Evolutionary conservation across 352 stramenopile genomes (phyloP), one percentile per base, ranked within the genome.

Genomic region (Phytophthora tubulina): DNA sequence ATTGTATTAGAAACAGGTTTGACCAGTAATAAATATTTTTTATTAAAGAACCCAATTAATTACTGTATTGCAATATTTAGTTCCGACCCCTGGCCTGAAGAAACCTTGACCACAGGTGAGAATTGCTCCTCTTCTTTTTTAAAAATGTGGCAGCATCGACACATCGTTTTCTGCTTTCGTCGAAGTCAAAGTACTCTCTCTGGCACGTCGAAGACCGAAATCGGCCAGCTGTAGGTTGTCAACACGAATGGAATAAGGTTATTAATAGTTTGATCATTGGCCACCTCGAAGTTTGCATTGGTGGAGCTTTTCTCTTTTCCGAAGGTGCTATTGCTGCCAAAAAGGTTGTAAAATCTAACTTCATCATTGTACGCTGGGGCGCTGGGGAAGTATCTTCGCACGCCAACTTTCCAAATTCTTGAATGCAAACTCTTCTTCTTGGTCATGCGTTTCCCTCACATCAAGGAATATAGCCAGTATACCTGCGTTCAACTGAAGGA

Each of bases 111-210:
- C 44, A 49, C 17, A 41, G 63, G 36, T n/a, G 59, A 41, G 15
- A 73, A 70, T 6, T 67, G 54, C 15, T 63, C 59, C 6, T 72
- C 58, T 89, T 88, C 21, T 27, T 1, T 27, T 27, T 27, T 27
- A 27, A 1, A 27, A 59, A 92, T 89, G 4, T 77, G 63, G 3
- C 73, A 72, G 67, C 81, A 92, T 15, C 82, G 77, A 48, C 76
- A 60, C 41, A 88, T 61, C 1, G 81, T 82, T 64, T 89, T 85
- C 42, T 77, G 73, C 79, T 90, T 90, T 92, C 81, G 54, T 87
- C 73, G 64, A 92, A 92, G 49, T 92, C 85, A 60, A 91, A 91
- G 58, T 90, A 78, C n/a, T 70, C 52, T 70, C 67, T 63, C 14
- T 63, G 44, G 5, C 0, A 63, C 27, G 1, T 81, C 85, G 7